Evolutionary conservation across 768 basidiomycete genomes (phyloP).

Genomic region (Kwoniella sp.): DNA sequence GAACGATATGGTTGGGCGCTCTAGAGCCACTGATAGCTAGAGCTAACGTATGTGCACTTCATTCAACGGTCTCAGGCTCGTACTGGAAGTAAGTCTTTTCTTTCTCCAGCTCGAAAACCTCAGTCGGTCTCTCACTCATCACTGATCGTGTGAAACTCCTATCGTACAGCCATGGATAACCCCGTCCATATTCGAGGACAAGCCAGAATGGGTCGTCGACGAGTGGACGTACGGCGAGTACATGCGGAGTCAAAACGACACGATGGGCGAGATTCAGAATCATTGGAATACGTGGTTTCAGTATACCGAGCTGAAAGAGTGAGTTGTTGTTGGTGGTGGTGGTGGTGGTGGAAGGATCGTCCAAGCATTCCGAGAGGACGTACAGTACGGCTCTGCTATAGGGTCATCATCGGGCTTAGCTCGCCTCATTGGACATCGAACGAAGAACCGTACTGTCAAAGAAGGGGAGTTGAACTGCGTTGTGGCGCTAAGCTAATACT

Average conservation of each 20-base stretch:
- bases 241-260: slow-evolving; percentile 41
- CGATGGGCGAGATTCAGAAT: slow-evolving; percentile 32
- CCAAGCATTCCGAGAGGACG: too few species aligned
- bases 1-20: too few species aligned
- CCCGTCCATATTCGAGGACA: slow-evolving; percentile 47
- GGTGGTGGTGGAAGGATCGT: background rate
- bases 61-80: slow-evolving; percentile 39
- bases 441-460: too few species aligned
- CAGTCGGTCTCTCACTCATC: background rate
- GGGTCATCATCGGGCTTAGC: slow-evolving; percentile 1
- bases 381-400: slow-evolving; percentile 2
- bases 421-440: too few species aligned
- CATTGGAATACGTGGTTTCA: slow-evolving; percentile 51
- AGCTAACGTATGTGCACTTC: too few species aligned
- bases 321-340: slow-evolving; percentile 14
- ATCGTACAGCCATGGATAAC: slow-evolving; percentile 52
- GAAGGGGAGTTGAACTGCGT: too few species aligned
- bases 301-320: slow-evolving; percentile 42
- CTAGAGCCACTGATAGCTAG: too few species aligned
- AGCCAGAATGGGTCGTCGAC: slow-evolving; percentile 54
- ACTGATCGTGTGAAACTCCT: background rate
- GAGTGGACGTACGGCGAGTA: slow-evolving; percentile 53
- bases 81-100: slow-evolving; percentile 36
- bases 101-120: background rate
- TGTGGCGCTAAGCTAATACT: too few species aligned